A percentile compares a stretch with the other conserved stretches of the same genome.
phyloP scores from a whole-genome alignment of 805 yeast genomes.

The Allodekkera sacchari region DNA sequence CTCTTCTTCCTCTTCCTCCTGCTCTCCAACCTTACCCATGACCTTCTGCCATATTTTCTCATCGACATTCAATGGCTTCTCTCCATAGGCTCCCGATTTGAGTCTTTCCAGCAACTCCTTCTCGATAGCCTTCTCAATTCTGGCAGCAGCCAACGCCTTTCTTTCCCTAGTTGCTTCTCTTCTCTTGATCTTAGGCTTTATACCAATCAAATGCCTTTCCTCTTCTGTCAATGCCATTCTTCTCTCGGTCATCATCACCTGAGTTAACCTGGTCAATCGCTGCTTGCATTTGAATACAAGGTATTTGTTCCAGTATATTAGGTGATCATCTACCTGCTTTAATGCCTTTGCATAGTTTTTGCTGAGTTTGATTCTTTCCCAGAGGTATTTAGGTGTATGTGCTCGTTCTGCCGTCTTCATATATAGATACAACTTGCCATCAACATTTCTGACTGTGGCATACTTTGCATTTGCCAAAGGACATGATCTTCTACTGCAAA shows the following conservation, averaged over 20 bases:
- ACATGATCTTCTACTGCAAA: constrained; percentile 89
- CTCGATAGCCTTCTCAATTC: constrained; percentile 93
- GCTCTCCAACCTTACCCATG: constrained; percentile 59
- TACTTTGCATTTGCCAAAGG: constrained; percentile 92
- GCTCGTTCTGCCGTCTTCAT: constrained; percentile 98
- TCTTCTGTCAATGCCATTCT: constrained; percentile 86
- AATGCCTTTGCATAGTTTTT: constrained; percentile 86
- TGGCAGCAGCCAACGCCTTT: constrained; percentile 94
- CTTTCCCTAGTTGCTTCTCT: constrained; percentile 93
- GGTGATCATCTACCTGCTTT: constrained; percentile 78
- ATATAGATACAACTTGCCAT: constrained; percentile 74
- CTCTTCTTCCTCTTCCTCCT: constrained; percentile 39
- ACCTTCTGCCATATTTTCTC: constrained; percentile 94
- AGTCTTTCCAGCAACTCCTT: constrained; percentile 89
- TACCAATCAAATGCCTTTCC: constrained; percentile 89
- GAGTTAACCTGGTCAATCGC: constrained; percentile 87
- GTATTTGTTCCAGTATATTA: constrained; percentile 90
- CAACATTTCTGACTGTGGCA: constrained; percentile 77
- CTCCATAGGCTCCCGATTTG: constrained; percentile 98
- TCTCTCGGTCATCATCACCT: constrained; percentile 92
- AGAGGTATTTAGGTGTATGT: constrained; percentile 84
- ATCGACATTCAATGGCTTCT: constrained; percentile 93
- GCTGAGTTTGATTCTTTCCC: constrained; percentile 91
- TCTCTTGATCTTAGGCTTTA: constrained; percentile 88
- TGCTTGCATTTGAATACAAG: constrained; percentile 91